A percentile compares a stretch with the other conserved stretches of the same genome.
Evolutionary conservation across 176 grass and related monocot species (phyloP).

Genomic region (Dendrocalamus sinicus): DNA sequence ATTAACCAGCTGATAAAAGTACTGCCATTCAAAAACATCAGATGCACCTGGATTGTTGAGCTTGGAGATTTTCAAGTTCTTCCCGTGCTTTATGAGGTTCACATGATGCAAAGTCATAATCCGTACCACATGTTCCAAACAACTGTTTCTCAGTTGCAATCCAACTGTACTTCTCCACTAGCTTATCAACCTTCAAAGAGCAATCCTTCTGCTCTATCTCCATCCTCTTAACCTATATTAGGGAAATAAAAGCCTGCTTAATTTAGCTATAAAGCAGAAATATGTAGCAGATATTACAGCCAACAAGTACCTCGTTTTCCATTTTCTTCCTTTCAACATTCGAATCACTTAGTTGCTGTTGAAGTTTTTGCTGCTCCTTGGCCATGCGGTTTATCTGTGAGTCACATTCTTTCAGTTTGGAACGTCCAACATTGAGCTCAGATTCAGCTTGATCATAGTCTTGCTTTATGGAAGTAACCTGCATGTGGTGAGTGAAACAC

Average conservation of each 20-base stretch:
- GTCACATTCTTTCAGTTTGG: slow-evolving; percentile 95
- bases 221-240: slow-evolving; percentile 85
- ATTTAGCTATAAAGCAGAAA: slow-evolving; percentile 28
- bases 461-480: slow-evolving; percentile 77
- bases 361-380: slow-evolving; percentile 80
- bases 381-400: slow-evolving; percentile 68
- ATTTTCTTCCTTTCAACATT: slow-evolving; percentile 91
- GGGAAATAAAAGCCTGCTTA: slow-evolving; percentile 30
- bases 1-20: slow-evolving; percentile 26
- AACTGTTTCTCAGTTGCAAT: slow-evolving; percentile 92
- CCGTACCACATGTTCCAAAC: slow-evolving; percentile 86
- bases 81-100: slow-evolving; percentile 70
- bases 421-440: slow-evolving; percentile 65
- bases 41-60: slow-evolving; percentile 82
- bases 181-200: slow-evolving; percentile 80
- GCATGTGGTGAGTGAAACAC: slow-evolving; percentile 27
- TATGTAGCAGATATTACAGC: slow-evolving; percentile 19
- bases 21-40: slow-evolving; percentile 35
- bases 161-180: slow-evolving; percentile 90
- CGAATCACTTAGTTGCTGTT: slow-evolving; percentile 74
- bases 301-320: slow-evolving; percentile 87
- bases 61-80: slow-evolving; percentile 79
- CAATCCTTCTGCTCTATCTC: slow-evolving; percentile 96
- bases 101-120: slow-evolving; percentile 87
- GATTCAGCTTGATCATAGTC: slow-evolving; percentile 80